These are phyloP conservation scores for Podila epicladia DNA, from an alignment of 192 early-diverging fungal species.

Conservation along the genomic window DNA sequence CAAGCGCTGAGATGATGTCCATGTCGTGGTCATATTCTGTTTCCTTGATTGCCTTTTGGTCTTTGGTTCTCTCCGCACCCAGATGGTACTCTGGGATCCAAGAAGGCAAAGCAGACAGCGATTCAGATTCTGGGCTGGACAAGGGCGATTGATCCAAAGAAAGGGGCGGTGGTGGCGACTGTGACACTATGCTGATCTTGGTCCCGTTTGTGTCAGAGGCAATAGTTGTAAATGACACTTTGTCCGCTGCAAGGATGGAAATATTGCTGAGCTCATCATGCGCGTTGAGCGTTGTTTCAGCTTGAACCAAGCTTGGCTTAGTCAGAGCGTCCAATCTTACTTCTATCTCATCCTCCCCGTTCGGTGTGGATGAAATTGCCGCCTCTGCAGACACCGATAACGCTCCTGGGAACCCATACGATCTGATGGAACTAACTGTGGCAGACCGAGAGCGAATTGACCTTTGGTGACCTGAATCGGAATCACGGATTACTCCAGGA, in stretches of 20 bases:
- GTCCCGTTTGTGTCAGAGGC: neutral
- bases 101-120: neutral
- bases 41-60: neutral
- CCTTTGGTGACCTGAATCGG: neutral
- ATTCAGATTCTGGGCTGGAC: neutral
- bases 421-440: neutral
- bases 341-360: too few species aligned
- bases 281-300: neutral
- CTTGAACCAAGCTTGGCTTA: neutral
- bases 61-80: neutral
- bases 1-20: conserved; percentile 31
- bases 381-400: neutral
- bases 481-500: neutral
- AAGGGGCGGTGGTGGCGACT: neutral
- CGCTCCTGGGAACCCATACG: neutral
- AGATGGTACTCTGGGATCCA: conserved; percentile 6
- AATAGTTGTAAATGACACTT: neutral
- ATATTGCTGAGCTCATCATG: neutral
- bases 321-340: neutral
- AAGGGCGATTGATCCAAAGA: too few species aligned
- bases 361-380: neutral
- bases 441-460: neutral
- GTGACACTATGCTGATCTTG: neutral
- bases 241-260: neutral
- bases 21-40: conserved; percentile 12